Evolutionary conservation across 768 basidiomycete species (phyloP).

Genomic region (Chalciporus chontae): DNA sequence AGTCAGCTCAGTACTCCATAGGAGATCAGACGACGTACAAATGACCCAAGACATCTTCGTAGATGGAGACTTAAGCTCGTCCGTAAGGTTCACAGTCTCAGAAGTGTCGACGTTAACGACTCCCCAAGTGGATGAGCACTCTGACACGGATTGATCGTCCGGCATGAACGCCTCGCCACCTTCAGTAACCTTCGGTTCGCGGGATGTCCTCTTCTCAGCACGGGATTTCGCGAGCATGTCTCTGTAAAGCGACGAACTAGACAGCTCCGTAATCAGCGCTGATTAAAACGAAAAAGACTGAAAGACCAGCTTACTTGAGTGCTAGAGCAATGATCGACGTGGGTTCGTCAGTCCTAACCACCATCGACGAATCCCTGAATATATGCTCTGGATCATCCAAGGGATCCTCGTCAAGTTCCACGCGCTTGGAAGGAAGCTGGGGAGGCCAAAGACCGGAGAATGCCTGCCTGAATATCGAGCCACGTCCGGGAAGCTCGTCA

Average conservation of each 20-base stretch:
- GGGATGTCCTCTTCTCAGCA: conserved; percentile 67
- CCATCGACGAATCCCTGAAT: conserved; percentile 91
- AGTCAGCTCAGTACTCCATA: conserved; percentile 3
- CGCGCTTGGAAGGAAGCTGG: conserved; percentile 47
- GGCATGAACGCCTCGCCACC: conserved; percentile 89
- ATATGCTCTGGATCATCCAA: conserved; percentile 86
- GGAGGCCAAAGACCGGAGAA: conserved; percentile 68
- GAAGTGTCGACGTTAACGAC: conserved; percentile 78
- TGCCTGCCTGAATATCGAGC: conserved; percentile 73
- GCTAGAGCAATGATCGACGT: conserved; percentile 97
- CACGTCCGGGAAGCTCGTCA: conserved; percentile 48
- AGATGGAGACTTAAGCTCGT: conserved; percentile 71
- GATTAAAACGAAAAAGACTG: neutral
- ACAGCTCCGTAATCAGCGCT: conserved; percentile 2
- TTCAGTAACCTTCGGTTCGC: conserved; percentile 54
- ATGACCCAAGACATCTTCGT: conserved; percentile 81
- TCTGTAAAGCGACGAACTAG: conserved; percentile 76
- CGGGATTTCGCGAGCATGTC: conserved; percentile 77
- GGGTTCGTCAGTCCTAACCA: conserved; percentile 94
- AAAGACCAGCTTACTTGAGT: conserved; percentile 76
- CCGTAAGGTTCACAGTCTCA: conserved; percentile 66
- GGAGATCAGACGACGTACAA: conserved; percentile 43
- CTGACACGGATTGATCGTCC: conserved; percentile 76
- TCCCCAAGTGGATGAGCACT: conserved; percentile 89
- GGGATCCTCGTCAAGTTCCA: conserved; percentile 64